Conservation (phyloP, 2,329 filamentous ascomycete genomes). For the Herpotrichia juniperi region DNA sequence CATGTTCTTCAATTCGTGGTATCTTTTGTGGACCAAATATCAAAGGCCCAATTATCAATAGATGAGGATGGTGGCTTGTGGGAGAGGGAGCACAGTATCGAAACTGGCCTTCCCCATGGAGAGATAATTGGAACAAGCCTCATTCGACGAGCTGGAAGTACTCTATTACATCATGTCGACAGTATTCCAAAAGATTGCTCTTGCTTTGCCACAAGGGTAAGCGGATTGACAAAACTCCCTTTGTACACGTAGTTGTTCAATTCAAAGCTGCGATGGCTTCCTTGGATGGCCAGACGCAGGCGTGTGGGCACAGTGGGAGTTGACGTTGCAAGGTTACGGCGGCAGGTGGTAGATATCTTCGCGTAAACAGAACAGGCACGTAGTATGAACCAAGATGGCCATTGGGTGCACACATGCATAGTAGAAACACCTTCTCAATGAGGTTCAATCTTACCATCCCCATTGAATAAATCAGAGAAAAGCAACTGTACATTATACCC, state of each 20-base stretch:
- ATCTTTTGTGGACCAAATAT: constrained; percentile 37
- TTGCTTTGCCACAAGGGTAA: constrained; percentile 34
- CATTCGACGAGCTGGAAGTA: constrained; percentile 26
- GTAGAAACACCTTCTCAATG: too few relatives aligned
- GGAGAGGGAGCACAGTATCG: constrained; percentile 27
- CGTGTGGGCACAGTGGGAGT: constrained; percentile 20
- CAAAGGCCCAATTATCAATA: constrained; percentile 24
- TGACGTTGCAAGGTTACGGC: constrained; percentile 27
- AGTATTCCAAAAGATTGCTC: constrained; percentile 34
- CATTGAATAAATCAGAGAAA: too few relatives aligned
- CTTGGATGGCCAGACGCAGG: constrained; percentile 30
- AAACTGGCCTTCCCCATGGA: constrained; percentile 29
- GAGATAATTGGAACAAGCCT: constrained; percentile 23
- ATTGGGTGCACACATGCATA: constrained; percentile 3
- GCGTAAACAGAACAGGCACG: constrained; percentile 29
- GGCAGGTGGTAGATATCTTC: constrained; percentile 29
- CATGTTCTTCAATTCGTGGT: constrained; percentile 38
- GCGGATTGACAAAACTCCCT: constrained; percentile 33
- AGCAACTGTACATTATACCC: too few relatives aligned
- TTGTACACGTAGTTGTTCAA: constrained; percentile 39
- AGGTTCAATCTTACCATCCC: too few relatives aligned
- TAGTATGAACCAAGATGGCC: not conserved
- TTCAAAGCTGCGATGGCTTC: constrained; percentile 34
- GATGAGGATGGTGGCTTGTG: constrained; percentile 29
- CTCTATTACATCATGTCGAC: constrained; percentile 38